Conservation (phyloP, 345 rosid species). For the Hibiscus tridactylites region DNA sequence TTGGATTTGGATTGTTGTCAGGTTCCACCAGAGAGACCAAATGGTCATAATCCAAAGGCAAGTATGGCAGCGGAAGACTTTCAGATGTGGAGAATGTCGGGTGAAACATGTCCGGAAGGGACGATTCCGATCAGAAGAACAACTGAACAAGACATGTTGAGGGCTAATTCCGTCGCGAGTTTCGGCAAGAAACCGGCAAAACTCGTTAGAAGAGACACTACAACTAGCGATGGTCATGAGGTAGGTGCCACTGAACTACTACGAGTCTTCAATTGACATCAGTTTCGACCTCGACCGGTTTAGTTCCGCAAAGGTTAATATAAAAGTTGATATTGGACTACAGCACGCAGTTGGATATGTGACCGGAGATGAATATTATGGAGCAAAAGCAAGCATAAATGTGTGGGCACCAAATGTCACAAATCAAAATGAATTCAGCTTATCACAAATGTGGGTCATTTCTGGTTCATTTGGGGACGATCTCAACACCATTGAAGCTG, state of each 20-base stretch:
- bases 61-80: constrained; percentile 29
- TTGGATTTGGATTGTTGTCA: constrained; percentile 13
- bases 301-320: background rate
- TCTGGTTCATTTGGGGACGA: constrained; percentile 92
- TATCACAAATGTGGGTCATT: constrained; percentile 93
- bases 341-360: constrained; percentile 98
- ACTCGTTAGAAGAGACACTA: constrained; percentile 68
- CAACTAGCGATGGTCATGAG: constrained; percentile 81
- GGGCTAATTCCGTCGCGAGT: constrained; percentile 58
- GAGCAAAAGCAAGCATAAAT: constrained; percentile 94
- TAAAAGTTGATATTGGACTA: background rate
- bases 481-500: constrained; percentile 98
- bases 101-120: constrained; percentile 81
- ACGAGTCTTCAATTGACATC: too few relatives aligned
- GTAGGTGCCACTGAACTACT: constrained; percentile 21
- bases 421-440: constrained; percentile 77
- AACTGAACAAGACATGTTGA: constrained; percentile 63
- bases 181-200: constrained; percentile 63
- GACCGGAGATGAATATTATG: constrained; percentile 73
- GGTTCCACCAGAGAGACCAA: constrained; percentile 76
- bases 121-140: constrained; percentile 90
- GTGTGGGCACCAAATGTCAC: constrained; percentile 89
- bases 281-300: too few relatives aligned
- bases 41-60: constrained; percentile 27
- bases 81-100: constrained; percentile 71